These are phyloP conservation scores for Inonotus hispidus DNA, from an alignment of 1,284 basidiomycete species.

Conservation along the genomic window DNA sequence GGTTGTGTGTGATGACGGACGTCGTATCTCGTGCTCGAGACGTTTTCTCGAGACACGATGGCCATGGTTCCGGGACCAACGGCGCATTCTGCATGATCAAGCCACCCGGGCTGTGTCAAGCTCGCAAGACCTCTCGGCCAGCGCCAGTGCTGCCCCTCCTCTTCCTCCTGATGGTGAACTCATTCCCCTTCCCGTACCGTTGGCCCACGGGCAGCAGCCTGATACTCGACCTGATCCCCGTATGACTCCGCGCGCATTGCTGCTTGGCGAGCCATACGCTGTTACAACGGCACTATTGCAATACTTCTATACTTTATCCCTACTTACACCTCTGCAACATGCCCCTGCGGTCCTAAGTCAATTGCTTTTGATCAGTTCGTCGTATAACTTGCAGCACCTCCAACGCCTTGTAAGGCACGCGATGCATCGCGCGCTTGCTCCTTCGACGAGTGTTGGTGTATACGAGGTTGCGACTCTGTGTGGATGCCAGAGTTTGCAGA, in stretches of 20 bases:
- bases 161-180: constrained; percentile 36
- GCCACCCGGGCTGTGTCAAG: constrained; percentile 48
- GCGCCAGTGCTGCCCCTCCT: constrained; percentile 36
- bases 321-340: constrained; percentile 87
- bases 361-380: constrained; percentile 78
- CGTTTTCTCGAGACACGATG: constrained; percentile 81
- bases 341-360: constrained; percentile 86
- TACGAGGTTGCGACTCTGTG: constrained; percentile 93
- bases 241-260: constrained; percentile 71
- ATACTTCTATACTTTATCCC: constrained; percentile 84
- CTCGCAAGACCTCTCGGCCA: constrained; percentile 43
- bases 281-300: constrained; percentile 86
- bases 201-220: constrained; percentile 22
- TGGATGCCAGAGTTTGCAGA: constrained; percentile 82
- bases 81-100: constrained; percentile 48
- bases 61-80: constrained; percentile 88
- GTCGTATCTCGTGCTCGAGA: constrained; percentile 77
- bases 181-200: constrained; percentile 27
- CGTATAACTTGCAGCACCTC: constrained; percentile 77
- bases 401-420: constrained; percentile 82
- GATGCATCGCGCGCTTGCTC: constrained; percentile 83
- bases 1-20: constrained; percentile 85
- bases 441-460: constrained; percentile 80
- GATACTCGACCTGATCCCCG: constrained; percentile 63
- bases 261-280: constrained; percentile 85